phyloP scores from a whole-genome alignment of 2,329 filamentous ascomycete genomes.

The Hypomyces perniciosus region DNA sequence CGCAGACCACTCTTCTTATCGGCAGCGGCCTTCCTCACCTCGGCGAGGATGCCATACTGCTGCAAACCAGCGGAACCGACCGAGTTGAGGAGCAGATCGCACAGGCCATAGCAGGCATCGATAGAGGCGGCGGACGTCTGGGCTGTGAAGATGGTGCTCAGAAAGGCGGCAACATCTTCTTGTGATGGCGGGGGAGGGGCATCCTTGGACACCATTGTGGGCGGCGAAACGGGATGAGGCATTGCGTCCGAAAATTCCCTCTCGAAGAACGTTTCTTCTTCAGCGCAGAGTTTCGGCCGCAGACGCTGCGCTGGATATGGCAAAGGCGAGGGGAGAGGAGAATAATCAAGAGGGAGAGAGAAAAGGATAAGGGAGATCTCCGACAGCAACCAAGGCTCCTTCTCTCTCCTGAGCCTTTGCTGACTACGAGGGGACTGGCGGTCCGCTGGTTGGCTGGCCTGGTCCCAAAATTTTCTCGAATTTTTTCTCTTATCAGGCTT shows the following conservation, averaged over 20 bases:
- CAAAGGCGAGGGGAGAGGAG: constrained; percentile 1
- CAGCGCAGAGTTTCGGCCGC: neutral
- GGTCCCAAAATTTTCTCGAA: constrained; percentile 4
- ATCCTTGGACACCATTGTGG: constrained; percentile 41
- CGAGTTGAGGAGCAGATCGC: constrained; percentile 50
- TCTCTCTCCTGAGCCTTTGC: no score
- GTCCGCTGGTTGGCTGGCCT: constrained; percentile 1
- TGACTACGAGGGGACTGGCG: neutral
- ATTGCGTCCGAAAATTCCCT: constrained; percentile 24
- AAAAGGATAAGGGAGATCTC: constrained; percentile 7
- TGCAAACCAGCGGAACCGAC: constrained; percentile 48
- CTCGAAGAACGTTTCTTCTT: neutral
- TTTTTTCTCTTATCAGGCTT: neutral
- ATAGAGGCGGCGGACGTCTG: constrained; percentile 64
- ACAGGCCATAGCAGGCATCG: constrained; percentile 56
- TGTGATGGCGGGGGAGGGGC: constrained; percentile 53
- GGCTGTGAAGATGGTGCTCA: constrained; percentile 64
- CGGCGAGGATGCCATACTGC: constrained; percentile 48
- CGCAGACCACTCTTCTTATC: constrained; percentile 90
- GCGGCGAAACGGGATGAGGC: constrained; percentile 46
- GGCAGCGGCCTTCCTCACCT: constrained; percentile 65
- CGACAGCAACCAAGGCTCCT: neutral
- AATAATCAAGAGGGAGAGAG: constrained; percentile 7
- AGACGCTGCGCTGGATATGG: neutral
- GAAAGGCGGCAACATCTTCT: constrained; percentile 58